Conservation (phyloP, 495 filamentous ascomycete species). For the Aspergillus nidulans region DNA sequence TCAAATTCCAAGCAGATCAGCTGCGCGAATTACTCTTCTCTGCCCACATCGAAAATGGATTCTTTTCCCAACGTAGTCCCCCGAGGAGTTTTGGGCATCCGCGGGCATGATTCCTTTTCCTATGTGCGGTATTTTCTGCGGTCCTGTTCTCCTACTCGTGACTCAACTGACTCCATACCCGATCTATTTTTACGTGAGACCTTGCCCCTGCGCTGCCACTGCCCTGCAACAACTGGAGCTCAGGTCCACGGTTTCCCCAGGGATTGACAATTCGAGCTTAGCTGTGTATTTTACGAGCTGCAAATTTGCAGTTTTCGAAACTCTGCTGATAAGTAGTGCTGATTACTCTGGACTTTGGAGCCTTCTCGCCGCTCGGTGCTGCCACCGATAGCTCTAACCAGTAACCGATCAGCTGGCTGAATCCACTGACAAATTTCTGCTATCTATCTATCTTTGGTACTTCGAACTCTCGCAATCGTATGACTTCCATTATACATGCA, state of each 20-base stretch:
- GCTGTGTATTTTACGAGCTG: background rate
- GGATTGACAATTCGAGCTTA: constrained; percentile 2
- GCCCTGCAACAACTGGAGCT: background rate
- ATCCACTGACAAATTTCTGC: background rate
- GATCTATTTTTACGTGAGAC: constrained; percentile 8
- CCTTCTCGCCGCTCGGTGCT: background rate
- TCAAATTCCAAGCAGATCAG: constrained; percentile 6
- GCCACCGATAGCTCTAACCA: background rate
- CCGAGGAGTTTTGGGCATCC: background rate
- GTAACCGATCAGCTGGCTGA: background rate
- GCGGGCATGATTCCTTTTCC: background rate
- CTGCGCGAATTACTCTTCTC: constrained; percentile 23
- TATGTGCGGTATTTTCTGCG: constrained; percentile 10
- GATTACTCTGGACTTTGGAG: background rate
- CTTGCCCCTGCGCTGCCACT: background rate
- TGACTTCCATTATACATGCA: background rate
- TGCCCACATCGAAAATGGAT: background rate
- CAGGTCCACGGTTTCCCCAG: background rate
- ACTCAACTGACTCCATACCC: background rate
- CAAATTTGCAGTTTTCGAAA: background rate
- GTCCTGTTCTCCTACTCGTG: background rate
- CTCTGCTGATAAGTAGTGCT: background rate
- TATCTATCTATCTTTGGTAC: background rate
- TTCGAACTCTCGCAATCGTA: background rate
- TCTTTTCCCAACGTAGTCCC: no score